Percentiles rank a stretch among this genome's conserved stretches.
Evolutionary conservation across 306 rosid genomes (phyloP).

Genomic region (Prunus fruticosa): DNA sequence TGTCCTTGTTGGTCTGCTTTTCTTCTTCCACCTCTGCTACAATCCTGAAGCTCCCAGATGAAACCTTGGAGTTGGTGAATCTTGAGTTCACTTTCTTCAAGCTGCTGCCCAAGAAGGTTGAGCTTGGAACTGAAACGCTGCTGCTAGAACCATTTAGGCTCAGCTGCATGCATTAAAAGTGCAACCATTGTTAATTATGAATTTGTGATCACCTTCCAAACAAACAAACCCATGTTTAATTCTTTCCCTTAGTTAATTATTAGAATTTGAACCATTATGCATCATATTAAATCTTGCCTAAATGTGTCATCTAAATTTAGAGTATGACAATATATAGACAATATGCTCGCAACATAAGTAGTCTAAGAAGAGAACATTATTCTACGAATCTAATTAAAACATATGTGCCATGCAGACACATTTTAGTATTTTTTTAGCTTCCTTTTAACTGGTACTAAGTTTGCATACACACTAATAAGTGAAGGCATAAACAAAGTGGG

Average conservation of each 20-base stretch:
- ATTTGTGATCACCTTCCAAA: neutral
- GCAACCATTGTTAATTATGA: neutral
- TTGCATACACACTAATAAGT: neutral
- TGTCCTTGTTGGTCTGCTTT: slow-evolving; percentile 60
- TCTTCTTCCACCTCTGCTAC: slow-evolving; percentile 49
- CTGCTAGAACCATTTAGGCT: slow-evolving; percentile 62
- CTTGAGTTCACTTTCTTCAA: slow-evolving; percentile 74
- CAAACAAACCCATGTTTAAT: neutral
- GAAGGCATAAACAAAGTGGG: neutral
- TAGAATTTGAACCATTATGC: neutral
- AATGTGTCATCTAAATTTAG: too few relatives aligned
- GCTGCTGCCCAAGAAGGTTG: slow-evolving; percentile 70
- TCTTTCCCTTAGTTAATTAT: neutral
- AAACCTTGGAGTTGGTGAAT: slow-evolving; percentile 36
- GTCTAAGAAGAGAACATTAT: too few relatives aligned
- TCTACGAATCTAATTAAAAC: too few relatives aligned
- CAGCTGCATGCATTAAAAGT: slow-evolving; percentile 39
- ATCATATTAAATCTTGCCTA: too few relatives aligned
- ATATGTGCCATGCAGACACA: neutral
- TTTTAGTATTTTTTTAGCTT: neutral
- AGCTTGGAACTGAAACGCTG: slow-evolving; percentile 54
- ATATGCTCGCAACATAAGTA: too few relatives aligned
- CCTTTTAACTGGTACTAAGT: neutral
- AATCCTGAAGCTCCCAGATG: slow-evolving; percentile 51
- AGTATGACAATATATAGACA: too few relatives aligned